Conservation (phyloP, 371 early-diverging fungal species). For the Encephalitozoon romaleae region DNA sequence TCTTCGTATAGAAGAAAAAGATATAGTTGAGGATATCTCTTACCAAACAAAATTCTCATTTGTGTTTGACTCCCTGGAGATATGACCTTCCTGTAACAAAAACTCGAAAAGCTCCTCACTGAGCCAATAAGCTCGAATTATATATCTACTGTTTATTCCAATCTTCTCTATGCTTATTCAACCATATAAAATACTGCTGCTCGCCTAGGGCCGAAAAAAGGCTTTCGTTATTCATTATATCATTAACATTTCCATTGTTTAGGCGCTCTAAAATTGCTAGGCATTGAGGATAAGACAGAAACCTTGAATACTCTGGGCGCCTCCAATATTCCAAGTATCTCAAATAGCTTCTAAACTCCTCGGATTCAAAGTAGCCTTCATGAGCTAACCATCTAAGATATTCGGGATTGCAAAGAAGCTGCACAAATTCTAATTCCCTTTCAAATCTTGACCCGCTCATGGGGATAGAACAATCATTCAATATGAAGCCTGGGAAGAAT, state of each 20-base stretch:
- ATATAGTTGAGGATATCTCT: conserved; percentile 9
- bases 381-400: conserved; percentile 58
- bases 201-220: conserved; percentile 29
- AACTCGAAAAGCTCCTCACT: too few relatives aligned
- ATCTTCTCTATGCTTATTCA: neutral
- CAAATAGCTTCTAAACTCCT: conserved; percentile 54
- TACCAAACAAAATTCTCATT: conserved; percentile 12
- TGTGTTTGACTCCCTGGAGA: neutral
- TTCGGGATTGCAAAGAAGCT: conserved; percentile 61
- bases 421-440: conserved; percentile 61
- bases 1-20: neutral
- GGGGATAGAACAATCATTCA: conserved; percentile 13
- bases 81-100: neutral
- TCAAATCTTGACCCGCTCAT: conserved; percentile 46
- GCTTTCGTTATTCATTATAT: conserved; percentile 6
- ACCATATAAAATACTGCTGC: conserved; percentile 36
- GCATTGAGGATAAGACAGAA: conserved; percentile 59
- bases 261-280: conserved; percentile 55
- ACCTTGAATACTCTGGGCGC: conserved; percentile 41
- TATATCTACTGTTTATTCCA: conserved; percentile 7
- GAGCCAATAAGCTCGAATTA: neutral
- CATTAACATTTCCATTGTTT: conserved; percentile 35
- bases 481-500: conserved; percentile 68
- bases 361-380: conserved; percentile 52
- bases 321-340: conserved; percentile 58